Base-by-base conservation (phyloP, 768 basidiomycete species). In the Tylopilus felleus region DNA sequence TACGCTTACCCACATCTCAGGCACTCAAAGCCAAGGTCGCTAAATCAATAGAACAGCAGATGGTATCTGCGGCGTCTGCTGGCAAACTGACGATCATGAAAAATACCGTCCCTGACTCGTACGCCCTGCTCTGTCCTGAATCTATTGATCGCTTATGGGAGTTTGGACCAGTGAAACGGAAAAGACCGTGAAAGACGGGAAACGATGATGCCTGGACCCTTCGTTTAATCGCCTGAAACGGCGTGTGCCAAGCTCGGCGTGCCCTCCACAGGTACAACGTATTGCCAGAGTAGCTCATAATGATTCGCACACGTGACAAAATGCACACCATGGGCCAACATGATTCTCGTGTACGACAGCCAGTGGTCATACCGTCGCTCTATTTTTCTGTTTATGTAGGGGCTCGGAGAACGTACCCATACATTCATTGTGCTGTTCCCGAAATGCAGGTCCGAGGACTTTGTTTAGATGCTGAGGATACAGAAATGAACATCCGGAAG, bases 81-180 rank as follows among this genome's bases (percentile, higher is more conserved):
- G 94, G 94, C 36, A 93, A 91, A 69, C 77, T 98, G 57, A 91
- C 91, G 27, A 93, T 98, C 68, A 93, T 98, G 93, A 90, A 89
- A 73, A 81, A 85, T 56, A 70, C 73, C 14, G 75, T 70, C 10
- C 60, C 60, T 13, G 65, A 69, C 40, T 27, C 58, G 71, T 72
- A 60, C 49, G 69, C 52, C 43, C 8, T 10, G 39, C 33, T 5
- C n/a, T 17, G n/a, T 19, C 38, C 13, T 10, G n/a, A 9, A 14
- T 29, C 27, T 17, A 14, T 35, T 5, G 50, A 47, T 51, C 40
- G 41, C 55, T 60, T 35, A 59, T 23, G 31, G 8, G 33, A 27
- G 9, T 4, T 9, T 8, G n/a, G 8, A 19, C 5, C 19, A 70
- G 70, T 19, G 71, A 60, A 41, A 45, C 56, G 31, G 58, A 56